Conservation (phyloP, 2,329 filamentous ascomycete species). For the Clonostachys sp. region DNA sequence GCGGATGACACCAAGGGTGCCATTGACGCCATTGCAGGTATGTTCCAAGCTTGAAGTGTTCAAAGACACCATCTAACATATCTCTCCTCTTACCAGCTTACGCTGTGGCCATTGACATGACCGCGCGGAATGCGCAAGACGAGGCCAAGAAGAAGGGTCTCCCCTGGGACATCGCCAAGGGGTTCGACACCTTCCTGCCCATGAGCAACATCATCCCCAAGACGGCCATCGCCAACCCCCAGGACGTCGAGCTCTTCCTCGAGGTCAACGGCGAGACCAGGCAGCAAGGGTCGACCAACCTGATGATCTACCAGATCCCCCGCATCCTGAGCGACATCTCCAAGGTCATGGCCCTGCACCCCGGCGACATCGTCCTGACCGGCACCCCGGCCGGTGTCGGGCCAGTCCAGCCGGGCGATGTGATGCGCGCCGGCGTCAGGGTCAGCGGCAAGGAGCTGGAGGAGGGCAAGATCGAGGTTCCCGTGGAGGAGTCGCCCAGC, state of each 20-base stretch:
- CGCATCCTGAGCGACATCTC: conserved; percentile 87
- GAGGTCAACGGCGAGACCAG: conserved; percentile 73
- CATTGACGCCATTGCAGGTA: conserved; percentile 77
- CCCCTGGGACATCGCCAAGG: conserved; percentile 94
- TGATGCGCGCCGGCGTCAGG: conserved; percentile 79
- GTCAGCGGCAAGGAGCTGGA: conserved; percentile 78
- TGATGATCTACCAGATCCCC: conserved; percentile 93
- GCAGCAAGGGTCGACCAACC: conserved; percentile 83
- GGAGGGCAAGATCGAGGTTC: conserved; percentile 79
- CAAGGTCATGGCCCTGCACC: conserved; percentile 87
- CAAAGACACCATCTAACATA: background rate
- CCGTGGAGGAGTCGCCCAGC: conserved; percentile 73
- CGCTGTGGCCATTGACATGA: conserved; percentile 93
- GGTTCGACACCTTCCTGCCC: conserved; percentile 95
- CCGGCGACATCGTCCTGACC: conserved; percentile 91
- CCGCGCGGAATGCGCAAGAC: conserved; percentile 89
- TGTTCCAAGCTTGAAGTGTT: background rate
- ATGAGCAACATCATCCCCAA: conserved; percentile 80
- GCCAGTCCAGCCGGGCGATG: conserved; percentile 76
- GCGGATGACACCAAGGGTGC: conserved; percentile 71
- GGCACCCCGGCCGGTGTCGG: conserved; percentile 97
- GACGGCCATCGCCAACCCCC: conserved; percentile 75
- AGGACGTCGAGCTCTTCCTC: conserved; percentile 82
- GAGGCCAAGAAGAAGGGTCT: conserved; percentile 94
- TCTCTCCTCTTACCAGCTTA: conserved; percentile 55